Evolutionary conservation across 176 grass and related monocot genomes (phyloP).

Genomic region (Echinochloa phyllopogon): DNA sequence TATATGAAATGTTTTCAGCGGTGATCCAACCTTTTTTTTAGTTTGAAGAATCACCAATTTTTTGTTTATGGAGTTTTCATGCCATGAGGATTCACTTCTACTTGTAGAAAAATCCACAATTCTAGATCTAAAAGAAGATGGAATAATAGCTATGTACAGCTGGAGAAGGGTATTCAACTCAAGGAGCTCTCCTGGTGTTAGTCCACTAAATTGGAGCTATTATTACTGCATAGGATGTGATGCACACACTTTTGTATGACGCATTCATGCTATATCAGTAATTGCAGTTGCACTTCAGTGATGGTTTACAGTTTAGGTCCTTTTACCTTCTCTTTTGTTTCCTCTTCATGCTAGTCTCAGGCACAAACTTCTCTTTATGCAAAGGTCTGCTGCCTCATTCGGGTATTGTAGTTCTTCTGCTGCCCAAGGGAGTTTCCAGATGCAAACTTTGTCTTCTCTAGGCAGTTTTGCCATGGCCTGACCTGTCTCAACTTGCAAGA

Average conservation of each 20-base stretch:
- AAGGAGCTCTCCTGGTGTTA: background rate
- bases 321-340: background rate
- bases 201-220: background rate
- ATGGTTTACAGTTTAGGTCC: background rate
- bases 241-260: background rate
- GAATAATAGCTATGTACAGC: background rate
- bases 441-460: background rate
- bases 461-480: background rate
- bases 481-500: background rate
- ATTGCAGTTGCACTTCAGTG: background rate
- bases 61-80: background rate
- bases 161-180: background rate
- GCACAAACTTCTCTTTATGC: background rate
- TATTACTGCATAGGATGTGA: background rate
- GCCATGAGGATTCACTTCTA: background rate
- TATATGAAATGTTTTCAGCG: background rate
- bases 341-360: background rate
- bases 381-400: background rate
- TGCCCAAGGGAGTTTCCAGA: background rate
- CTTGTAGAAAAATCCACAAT: no score
- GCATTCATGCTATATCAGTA: background rate
- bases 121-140: slow-evolving; percentile 4
- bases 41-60: background rate
- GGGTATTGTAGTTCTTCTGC: background rate
- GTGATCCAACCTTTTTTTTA: background rate